Evolutionary conservation across 2,329 filamentous ascomycete genomes (phyloP).

Genomic region (Trichophyton verrucosum): DNA sequence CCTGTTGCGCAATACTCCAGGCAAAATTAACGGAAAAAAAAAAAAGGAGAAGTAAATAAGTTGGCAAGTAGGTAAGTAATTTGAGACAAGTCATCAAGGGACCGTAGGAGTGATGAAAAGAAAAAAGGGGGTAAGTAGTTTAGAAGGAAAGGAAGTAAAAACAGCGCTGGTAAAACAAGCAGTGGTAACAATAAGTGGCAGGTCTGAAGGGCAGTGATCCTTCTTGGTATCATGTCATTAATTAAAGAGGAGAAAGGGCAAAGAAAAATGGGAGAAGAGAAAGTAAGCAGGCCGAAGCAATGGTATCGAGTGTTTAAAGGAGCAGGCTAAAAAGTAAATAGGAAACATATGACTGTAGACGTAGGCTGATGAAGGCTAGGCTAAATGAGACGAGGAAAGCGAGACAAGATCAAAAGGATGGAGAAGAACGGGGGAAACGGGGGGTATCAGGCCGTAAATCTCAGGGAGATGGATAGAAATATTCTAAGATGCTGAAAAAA

Average conservation of each 20-base stretch:
- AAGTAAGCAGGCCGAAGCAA: background rate
- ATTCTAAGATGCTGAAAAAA: background rate
- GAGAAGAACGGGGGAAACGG: background rate
- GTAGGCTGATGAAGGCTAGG: background rate
- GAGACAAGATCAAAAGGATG: background rate
- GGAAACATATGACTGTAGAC: background rate
- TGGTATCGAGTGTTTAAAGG: background rate
- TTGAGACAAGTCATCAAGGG: no score
- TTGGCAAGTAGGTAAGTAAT: no score
- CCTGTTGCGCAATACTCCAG: slow-evolving; percentile 1
- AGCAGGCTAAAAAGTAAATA: background rate
- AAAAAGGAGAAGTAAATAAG: no score
- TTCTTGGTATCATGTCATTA: slow-evolving; percentile 1
- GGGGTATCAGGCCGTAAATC: background rate
- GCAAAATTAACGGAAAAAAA: background rate
- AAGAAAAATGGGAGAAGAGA: background rate
- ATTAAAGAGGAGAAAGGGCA: background rate
- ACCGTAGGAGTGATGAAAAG: no score
- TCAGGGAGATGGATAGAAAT: background rate
- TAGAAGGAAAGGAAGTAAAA: background rate
- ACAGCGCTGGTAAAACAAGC: background rate
- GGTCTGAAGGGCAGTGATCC: background rate
- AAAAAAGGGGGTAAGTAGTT: no score
- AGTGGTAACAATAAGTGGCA: background rate
- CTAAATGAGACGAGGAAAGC: background rate